These are phyloP conservation scores for Centrapalus pauciflorus DNA, from an alignment of 129 eudicot species.

Conservation along the genomic window DNA sequence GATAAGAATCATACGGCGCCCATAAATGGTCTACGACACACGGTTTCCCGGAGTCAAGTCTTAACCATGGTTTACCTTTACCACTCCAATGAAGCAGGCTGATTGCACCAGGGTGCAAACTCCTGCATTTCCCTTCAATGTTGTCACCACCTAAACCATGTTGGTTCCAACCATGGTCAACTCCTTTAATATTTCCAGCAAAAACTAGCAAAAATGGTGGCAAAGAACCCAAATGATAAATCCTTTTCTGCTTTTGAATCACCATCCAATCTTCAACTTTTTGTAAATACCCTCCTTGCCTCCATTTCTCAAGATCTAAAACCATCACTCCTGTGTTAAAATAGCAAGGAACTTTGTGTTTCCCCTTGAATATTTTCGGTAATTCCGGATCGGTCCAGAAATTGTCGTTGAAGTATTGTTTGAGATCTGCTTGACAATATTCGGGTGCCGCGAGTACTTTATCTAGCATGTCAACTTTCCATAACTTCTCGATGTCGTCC, in stretches of 20 bases:
- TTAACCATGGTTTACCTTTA: constrained; percentile 63
- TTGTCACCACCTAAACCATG: constrained; percentile 61
- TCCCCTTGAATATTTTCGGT: constrained; percentile 27
- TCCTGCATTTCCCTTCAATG: constrained; percentile 51
- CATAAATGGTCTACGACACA: constrained; percentile 50
- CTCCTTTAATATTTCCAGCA: constrained; percentile 46
- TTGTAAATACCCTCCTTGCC: constrained; percentile 35
- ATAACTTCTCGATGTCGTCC: constrained; percentile 44
- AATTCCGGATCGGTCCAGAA: constrained; percentile 46
- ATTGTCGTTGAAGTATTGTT: constrained; percentile 39
- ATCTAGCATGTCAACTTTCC: constrained; percentile 41
- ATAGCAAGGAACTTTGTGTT: constrained; percentile 35
- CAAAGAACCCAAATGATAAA: constrained; percentile 50
- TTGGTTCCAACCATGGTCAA: constrained; percentile 47
- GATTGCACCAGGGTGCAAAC: constrained; percentile 56
- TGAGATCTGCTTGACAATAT: constrained; percentile 48
- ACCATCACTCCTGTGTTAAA: constrained; percentile 55
- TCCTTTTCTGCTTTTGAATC: constrained; percentile 48
- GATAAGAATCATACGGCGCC: constrained; percentile 62
- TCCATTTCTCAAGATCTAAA: constrained; percentile 49
- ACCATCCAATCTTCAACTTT: constrained; percentile 52
- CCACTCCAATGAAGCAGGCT: constrained; percentile 63
- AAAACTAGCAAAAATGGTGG: constrained; percentile 55
- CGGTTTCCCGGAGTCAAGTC: constrained; percentile 49
- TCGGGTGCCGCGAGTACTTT: constrained; percentile 51